Evolutionary conservation across 768 basidiomycete genomes (phyloP), one percentile per base, ranked within the genome.

Genomic region (Omphalotus guepiniiformis): DNA sequence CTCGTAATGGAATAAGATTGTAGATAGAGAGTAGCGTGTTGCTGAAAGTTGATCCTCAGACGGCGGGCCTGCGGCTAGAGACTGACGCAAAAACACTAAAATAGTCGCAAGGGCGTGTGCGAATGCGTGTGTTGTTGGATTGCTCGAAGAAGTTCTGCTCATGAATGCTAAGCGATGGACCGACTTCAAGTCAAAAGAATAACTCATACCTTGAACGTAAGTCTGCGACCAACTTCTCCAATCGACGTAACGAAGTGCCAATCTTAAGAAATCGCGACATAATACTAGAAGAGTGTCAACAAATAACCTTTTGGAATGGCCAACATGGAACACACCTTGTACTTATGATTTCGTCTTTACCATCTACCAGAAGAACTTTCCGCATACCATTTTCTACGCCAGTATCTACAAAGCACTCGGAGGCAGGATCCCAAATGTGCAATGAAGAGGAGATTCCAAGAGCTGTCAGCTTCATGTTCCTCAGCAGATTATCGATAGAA

Each of bases 381-480:
- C 47, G 60, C 18, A 67, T 59, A 12, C 63, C 69, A 22, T 67
- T 59, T 13, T 61, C 54, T 0, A 71, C 55, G 3, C 63, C 65
- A 9, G 66, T 58, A 47, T 78, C 75, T 2, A 77, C 59, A 55
- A 94, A 92, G 15, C 66, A 71, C 53, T 88, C 83, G 2, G 58
- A 58, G 2, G 27, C 26, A 1, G 63, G 37, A 59, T 88, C 74
- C 89, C 89, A 93, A 7, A 64, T 63, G 59, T 85, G 77, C 23
- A 86, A 66, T 4, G 68, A 56, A 13, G 89, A 90, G 1, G 88
- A 85, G 4, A 78, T 73, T 35, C 89, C 89, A 26, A 85, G 66
- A 4, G 83, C 68, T 2, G 75, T 77, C 62, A 72, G 68, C 48
- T 73, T 75, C 25, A 91, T 69, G 4, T 75, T 77, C 11, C 61